phyloP scores from a whole-genome alignment of 768 basidiomycete genomes.

The Panus rudis region DNA sequence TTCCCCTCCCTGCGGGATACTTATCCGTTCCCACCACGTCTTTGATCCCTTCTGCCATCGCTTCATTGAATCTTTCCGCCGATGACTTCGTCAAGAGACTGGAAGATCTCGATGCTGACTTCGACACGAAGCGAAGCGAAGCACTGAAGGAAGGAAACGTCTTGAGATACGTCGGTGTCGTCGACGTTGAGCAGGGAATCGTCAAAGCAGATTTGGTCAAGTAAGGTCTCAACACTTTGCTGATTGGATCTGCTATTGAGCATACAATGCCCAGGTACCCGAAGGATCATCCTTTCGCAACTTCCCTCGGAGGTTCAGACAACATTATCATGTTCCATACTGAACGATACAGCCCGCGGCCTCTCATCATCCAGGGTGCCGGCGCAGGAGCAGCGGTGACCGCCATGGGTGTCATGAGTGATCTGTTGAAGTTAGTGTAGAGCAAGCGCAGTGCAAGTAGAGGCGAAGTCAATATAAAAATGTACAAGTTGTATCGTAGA shows the following conservation, averaged over 20 bases:
- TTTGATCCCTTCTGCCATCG: conserved; percentile 59
- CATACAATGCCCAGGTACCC: conserved; percentile 59
- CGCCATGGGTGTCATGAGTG: conserved; percentile 94
- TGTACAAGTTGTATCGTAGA: too few species aligned
- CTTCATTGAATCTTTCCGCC: conserved; percentile 35
- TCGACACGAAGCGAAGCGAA: conserved; percentile 66
- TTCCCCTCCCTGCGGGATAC: conserved; percentile 66
- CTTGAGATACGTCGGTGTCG: conserved; percentile 88
- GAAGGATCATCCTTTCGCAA: conserved; percentile 86
- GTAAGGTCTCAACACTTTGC: conserved; percentile 35
- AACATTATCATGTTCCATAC: conserved; percentile 99
- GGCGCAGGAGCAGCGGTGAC: conserved; percentile 98
- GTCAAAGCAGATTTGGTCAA: conserved; percentile 87
- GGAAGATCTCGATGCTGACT: conserved; percentile 76
- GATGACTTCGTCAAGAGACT: conserved; percentile 79
- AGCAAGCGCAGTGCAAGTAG: too few species aligned
- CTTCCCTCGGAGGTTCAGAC: conserved; percentile 91
- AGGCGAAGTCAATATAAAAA: too few species aligned
- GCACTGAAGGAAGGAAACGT: conserved; percentile 80
- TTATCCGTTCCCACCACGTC: conserved; percentile 75
- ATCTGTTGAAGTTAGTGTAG: conserved; percentile 59
- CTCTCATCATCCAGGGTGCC: conserved; percentile 90
- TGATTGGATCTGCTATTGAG: not conserved
- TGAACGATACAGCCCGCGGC: conserved; percentile 79
- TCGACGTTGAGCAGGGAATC: conserved; percentile 65